Conservation (phyloP, 441 rosid genomes). For the Arabidopsis hybrid region DNA sequence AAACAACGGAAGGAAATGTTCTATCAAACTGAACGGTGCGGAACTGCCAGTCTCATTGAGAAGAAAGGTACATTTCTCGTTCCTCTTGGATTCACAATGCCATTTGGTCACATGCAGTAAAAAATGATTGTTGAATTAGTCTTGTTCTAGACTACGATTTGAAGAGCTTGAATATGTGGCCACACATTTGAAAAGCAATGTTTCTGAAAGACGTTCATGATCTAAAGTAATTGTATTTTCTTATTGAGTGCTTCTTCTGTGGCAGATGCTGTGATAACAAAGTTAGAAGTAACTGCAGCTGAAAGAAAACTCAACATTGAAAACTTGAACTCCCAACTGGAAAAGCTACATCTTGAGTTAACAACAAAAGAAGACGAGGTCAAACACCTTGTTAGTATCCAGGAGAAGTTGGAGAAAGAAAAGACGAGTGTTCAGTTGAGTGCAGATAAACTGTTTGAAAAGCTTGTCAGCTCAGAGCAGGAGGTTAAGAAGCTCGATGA, state of each 20-base stretch:
- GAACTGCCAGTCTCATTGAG: slow-evolving; percentile 56
- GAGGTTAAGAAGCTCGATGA: slow-evolving; percentile 64
- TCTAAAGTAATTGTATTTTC: slow-evolving; percentile 2
- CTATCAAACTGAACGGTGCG: slow-evolving; percentile 55
- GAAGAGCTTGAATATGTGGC: not conserved
- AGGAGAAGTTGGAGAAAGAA: slow-evolving; percentile 65
- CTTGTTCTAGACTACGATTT: not conserved
- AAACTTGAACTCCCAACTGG: slow-evolving; percentile 66
- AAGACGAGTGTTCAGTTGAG: slow-evolving; percentile 56
- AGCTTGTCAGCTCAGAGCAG: slow-evolving; percentile 54
- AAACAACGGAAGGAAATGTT: slow-evolving; percentile 61
- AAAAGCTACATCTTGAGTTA: slow-evolving; percentile 54
- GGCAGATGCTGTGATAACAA: slow-evolving; percentile 69
- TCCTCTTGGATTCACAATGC: not conserved
- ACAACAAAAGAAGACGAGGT: slow-evolving; percentile 65
- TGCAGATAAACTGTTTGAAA: slow-evolving; percentile 54
- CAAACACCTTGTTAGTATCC: slow-evolving; percentile 50
- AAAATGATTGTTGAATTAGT: not conserved
- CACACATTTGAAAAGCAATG: not conserved
- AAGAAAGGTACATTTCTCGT: slow-evolving; percentile 65
- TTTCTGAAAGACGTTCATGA: not conserved
- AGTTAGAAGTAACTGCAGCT: slow-evolving; percentile 57
- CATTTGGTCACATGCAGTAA: slow-evolving; percentile 10
- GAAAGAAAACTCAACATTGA: slow-evolving; percentile 56
- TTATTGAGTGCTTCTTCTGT: slow-evolving; percentile 11